These are phyloP conservation scores for Aspergillus ellipticus DNA, from an alignment of 495 filamentous ascomycete species.

Conservation along the genomic window DNA sequence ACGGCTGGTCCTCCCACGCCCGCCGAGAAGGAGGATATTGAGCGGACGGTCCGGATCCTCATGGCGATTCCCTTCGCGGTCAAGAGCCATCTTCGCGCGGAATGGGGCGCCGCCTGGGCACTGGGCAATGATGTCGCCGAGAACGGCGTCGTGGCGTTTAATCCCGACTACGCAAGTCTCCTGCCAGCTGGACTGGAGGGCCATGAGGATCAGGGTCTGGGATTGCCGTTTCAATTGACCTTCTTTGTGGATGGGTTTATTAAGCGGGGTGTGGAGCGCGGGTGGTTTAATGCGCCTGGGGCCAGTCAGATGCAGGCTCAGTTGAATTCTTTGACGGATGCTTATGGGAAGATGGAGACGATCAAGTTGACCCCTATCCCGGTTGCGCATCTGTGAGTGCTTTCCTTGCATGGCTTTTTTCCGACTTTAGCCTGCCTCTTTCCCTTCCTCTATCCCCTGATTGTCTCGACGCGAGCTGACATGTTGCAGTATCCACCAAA, in stretches of 20 bases:
- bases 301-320: constrained; percentile 60
- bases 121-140: constrained; percentile 40
- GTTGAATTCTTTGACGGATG: constrained; percentile 57
- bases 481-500: constrained; percentile 61
- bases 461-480: not conserved
- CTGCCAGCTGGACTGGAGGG: constrained; percentile 57
- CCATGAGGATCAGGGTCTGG: constrained; percentile 61
- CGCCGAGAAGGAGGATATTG: constrained; percentile 57
- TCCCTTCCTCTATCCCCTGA: not conserved
- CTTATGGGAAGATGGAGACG: constrained; percentile 72
- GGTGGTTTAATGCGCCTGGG: constrained; percentile 60
- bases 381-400: constrained; percentile 63
- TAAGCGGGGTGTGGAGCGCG: constrained; percentile 53
- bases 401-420: not conserved
- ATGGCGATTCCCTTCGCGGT: constrained; percentile 71
- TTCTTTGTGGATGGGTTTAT: constrained; percentile 69
- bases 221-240: constrained; percentile 62
- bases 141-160: constrained; percentile 45
- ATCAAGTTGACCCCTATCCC: constrained; percentile 70
- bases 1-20: constrained; percentile 21
- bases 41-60: constrained; percentile 55
- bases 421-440: not conserved
- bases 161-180: constrained; percentile 57
- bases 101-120: constrained; percentile 59
- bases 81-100: constrained; percentile 71